phyloP scores from a whole-genome alignment of 1,284 basidiomycete genomes.

The Porogramme epimiltina region DNA sequence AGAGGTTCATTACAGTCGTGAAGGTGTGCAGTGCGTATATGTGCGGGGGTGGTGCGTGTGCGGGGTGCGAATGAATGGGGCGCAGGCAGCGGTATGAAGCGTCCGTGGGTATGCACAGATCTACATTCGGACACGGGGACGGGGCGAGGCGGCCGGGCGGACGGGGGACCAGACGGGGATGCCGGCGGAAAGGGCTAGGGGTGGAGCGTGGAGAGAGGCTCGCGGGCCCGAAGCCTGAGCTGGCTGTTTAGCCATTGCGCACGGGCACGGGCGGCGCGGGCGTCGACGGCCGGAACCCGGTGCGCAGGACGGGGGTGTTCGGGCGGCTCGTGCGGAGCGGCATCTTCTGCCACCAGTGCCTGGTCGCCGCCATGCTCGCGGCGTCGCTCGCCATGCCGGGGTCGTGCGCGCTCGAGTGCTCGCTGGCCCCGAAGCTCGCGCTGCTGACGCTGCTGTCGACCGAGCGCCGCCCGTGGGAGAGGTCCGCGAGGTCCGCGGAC shows the following conservation, averaged over 20 bases:
- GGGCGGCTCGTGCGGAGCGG: slow-evolving; percentile 19
- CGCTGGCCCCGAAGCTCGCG: slow-evolving; percentile 18
- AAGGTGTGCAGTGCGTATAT: neutral
- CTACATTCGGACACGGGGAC: too few relatives aligned
- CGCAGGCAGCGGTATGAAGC: too few relatives aligned
- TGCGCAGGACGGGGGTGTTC: slow-evolving; percentile 10
- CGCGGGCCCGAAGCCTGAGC: neutral
- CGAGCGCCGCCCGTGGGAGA: slow-evolving; percentile 18
- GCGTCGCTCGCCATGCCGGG: slow-evolving; percentile 6
- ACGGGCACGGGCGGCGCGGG: slow-evolving; percentile 22
- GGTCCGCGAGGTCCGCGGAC: neutral
- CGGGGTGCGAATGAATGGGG: neutral
- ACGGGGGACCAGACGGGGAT: neutral
- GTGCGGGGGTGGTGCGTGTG: neutral
- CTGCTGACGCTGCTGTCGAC: slow-evolving; percentile 28
- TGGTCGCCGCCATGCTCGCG: slow-evolving; percentile 16
- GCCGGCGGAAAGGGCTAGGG: neutral
- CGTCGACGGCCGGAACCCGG: slow-evolving; percentile 19
- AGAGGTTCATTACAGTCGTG: slow-evolving; percentile 15
- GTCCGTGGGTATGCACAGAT: too few relatives aligned
- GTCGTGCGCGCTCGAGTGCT: slow-evolving; percentile 13
- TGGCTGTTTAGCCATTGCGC: neutral
- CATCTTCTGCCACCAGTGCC: slow-evolving; percentile 33
- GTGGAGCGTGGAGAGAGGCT: neutral
- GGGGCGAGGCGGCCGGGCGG: neutral